Evolutionary conservation across 805 yeast genomes (phyloP).

Genomic region (Brettanomyces anomalus): DNA sequence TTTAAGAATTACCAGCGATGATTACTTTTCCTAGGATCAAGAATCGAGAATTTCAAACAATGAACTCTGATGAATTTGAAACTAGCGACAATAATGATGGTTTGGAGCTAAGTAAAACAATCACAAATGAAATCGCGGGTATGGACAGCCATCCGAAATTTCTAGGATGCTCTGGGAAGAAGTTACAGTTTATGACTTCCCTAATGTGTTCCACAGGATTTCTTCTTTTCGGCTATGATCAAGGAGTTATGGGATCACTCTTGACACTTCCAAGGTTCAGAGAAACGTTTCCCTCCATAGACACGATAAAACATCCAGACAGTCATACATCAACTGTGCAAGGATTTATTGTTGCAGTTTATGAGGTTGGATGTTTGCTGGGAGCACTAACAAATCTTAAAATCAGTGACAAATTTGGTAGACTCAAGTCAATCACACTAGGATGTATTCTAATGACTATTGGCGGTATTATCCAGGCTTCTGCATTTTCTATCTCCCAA

Average conservation of each 20-base stretch:
- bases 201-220: constrained; percentile 26
- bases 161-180: constrained; percentile 13
- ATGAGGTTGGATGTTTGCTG: constrained; percentile 38
- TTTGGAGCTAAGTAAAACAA: not conserved
- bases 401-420: constrained; percentile 33
- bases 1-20: too few species aligned
- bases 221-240: constrained; percentile 41
- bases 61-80: too few species aligned
- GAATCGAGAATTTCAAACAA: too few species aligned
- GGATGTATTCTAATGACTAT: constrained; percentile 29
- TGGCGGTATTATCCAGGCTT: constrained; percentile 20
- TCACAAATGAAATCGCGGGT: not conserved
- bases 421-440: constrained; percentile 28
- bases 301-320: constrained; percentile 11
- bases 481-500: constrained; percentile 16
- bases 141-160: constrained; percentile 4
- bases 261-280: constrained; percentile 17
- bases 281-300: constrained; percentile 17
- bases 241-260: constrained; percentile 39
- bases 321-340: constrained; percentile 30
- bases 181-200: constrained; percentile 10
- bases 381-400: constrained; percentile 35
- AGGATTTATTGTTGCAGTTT: constrained; percentile 41
- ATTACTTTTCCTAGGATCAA: not conserved
- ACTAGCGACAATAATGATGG: too few species aligned